These are phyloP conservation scores for Bombardia bombarda DNA, from an alignment of 495 filamentous ascomycete species.

Conservation along the genomic window DNA sequence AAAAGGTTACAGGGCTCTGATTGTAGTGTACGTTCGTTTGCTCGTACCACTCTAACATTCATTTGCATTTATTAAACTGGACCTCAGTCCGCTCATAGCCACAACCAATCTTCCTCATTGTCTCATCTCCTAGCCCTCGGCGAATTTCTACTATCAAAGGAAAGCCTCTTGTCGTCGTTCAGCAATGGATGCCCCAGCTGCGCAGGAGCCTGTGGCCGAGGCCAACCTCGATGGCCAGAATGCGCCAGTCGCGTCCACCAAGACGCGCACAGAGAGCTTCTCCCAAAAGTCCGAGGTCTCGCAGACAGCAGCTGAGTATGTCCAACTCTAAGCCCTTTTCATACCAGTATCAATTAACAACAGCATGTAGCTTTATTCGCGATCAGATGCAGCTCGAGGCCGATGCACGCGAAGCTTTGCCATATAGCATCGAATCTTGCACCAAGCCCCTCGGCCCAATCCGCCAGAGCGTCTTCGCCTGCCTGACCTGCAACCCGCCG, in stretches of 20 bases:
- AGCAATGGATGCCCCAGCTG: constrained; percentile 23
- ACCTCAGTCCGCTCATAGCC: too few relatives aligned
- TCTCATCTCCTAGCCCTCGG: too few relatives aligned
- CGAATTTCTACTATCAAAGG: too few relatives aligned
- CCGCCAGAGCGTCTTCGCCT: constrained; percentile 81
- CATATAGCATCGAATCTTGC: constrained; percentile 91
- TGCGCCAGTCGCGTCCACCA: constrained; percentile 15
- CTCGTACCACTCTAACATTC: too few relatives aligned
- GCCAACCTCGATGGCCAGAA: constrained; percentile 14
- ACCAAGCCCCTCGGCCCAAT: constrained; percentile 80
- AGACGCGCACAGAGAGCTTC: constrained; percentile 44
- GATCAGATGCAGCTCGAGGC: constrained; percentile 85
- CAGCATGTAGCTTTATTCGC: constrained; percentile 75
- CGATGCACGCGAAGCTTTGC: constrained; percentile 88
- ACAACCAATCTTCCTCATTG: too few relatives aligned
- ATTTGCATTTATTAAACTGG: too few relatives aligned
- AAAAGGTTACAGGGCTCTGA: too few relatives aligned
- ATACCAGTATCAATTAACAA: too few relatives aligned
- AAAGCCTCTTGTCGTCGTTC: too few relatives aligned
- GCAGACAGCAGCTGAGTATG: constrained; percentile 82
- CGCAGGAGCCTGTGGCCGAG: constrained; percentile 9
- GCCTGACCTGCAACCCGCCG: constrained; percentile 85
- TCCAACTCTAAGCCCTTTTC: neutral
- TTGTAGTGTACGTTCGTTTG: too few relatives aligned
- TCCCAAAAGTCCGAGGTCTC: constrained; percentile 63